A percentile compares a stretch with the other conserved stretches of the same genome.
Conservation (phyloP, 2,329 filamentous ascomycete genomes). For the Ophiostoma ips region DNA sequence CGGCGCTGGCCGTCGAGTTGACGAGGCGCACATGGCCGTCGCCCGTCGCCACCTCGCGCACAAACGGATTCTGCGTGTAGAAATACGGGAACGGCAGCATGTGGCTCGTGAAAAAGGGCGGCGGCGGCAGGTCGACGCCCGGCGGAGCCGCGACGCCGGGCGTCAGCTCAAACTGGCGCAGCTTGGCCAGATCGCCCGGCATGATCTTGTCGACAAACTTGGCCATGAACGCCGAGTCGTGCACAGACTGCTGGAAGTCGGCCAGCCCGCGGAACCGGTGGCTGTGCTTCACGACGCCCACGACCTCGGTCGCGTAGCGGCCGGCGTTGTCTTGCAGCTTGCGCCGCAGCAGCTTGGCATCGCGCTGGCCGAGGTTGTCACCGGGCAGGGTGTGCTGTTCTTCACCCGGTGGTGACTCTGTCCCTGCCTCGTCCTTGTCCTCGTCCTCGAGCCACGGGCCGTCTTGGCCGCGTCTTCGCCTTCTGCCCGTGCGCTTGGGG, state of each 20-base stretch:
- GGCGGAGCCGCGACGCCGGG: conserved; percentile 43
- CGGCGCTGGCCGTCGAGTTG: conserved; percentile 43
- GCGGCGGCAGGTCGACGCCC: conserved; percentile 61
- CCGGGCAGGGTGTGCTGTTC: conserved; percentile 1
- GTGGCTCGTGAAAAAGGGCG: conserved; percentile 63
- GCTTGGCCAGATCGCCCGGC: conserved; percentile 46
- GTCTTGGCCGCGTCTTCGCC: conserved; percentile 64
- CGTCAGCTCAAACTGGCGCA: conserved; percentile 51
- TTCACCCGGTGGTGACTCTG: background rate
- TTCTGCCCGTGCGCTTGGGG: conserved; percentile 74
- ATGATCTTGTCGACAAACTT: conserved; percentile 59
- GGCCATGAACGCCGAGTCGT: conserved; percentile 52
- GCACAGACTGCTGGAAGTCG: conserved; percentile 73
- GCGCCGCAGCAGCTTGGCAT: conserved; percentile 41
- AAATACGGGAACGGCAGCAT: conserved; percentile 63
- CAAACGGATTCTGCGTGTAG: conserved; percentile 76
- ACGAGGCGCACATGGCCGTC: conserved; percentile 37
- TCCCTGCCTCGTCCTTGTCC: background rate
- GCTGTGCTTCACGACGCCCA: conserved; percentile 62
- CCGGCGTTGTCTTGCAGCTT: conserved; percentile 57
- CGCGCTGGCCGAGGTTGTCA: conserved; percentile 23
- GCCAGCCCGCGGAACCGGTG: conserved; percentile 77
- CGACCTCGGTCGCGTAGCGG: conserved; percentile 52
- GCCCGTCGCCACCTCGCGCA: conserved; percentile 46
- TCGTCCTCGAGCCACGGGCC: conserved; percentile 34